Evolutionary conservation across 2,329 filamentous ascomycete genomes (phyloP), one percentile per base, ranked within the genome.

Genomic region (Trichocomaceae sp.): DNA sequence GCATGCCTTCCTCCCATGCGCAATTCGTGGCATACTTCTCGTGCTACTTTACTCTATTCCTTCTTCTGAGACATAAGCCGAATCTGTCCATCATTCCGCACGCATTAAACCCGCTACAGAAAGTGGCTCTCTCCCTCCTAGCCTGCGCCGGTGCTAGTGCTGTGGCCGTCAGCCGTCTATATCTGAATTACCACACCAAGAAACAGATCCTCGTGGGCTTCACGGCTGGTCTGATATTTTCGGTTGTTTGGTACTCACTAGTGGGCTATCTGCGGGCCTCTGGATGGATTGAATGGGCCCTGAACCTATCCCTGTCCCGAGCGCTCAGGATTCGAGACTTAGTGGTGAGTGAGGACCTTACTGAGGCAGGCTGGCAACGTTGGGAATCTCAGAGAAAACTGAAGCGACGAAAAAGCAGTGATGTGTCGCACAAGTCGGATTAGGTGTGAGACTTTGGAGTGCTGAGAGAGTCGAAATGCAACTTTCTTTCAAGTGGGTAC

Each of bases 1-100:
- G 93, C 63, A 99, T 99, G 95, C 93, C 93, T 10, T 85, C 83
- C 7, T 96, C 91, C 37, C 93, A 99, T 74, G 88, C 93, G 8
- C 93, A 99, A 75, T 99, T 96, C 69, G 87, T 92, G 58, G 82
- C 87, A 54, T 99, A 90, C 77, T 97, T 96, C 80, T 86, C 89
- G 56, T 75, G 95, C 55, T 93, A 88, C 59, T 75, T 97, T 57
- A 79, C 83, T 22, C 77, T 99, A 19, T 97, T 97, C 75, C 79
- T 99, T 45, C 79, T 96, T 46, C 76, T 91, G 57, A 83, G 92
- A 58, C 90, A 96, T 71, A 77, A 78, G 5, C 86, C 86, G n/a
- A 70, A 69, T 42, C 60, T 62, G 26, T 62, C 67, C 7, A 74
- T 77, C 23, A 73, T 73, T 46, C 75, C 75, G 53, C 72, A 72